Percentiles rank a stretch among this genome's conserved stretches.
These are phyloP conservation scores for Gaeumannomyces sp. DNA, from an alignment of 2,329 filamentous ascomycete genomes.

Conservation along the genomic window DNA sequence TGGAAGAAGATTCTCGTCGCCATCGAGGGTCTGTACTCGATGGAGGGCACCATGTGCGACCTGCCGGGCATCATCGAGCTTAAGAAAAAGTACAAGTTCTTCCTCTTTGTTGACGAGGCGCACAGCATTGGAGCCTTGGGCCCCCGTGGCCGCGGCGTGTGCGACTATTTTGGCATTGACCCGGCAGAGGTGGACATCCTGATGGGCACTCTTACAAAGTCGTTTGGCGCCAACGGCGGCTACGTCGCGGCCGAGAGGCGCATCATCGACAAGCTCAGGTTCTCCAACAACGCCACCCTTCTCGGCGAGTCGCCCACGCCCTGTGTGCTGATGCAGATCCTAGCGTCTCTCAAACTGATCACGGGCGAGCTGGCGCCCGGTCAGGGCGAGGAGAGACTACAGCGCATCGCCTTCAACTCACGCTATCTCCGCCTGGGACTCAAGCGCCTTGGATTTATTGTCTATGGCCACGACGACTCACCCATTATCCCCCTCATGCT, in stretches of 20 bases:
- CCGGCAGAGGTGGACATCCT: conserved; percentile 85
- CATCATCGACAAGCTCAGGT: conserved; percentile 87
- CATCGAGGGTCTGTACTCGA: conserved; percentile 95
- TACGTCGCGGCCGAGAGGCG: conserved; percentile 86
- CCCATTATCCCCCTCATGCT: conserved; percentile 92
- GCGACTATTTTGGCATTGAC: conserved; percentile 93
- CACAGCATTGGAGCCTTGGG: conserved; percentile 93
- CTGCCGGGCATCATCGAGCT: conserved; percentile 81
- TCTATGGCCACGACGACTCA: conserved; percentile 95
- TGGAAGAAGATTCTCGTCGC: conserved; percentile 99
- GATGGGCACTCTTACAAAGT: conserved; percentile 98
- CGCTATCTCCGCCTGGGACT: conserved; percentile 95
- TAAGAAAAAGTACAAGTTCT: conserved; percentile 96
- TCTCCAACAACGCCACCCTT: conserved; percentile 77
- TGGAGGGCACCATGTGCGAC: conserved; percentile 99
- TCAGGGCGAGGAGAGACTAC: conserved; percentile 90
- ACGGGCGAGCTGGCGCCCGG: conserved; percentile 80
- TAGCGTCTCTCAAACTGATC: conserved; percentile 81
- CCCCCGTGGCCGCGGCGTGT: conserved; percentile 82
- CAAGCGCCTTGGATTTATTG: conserved; percentile 93
- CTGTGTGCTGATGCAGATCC: conserved; percentile 84
- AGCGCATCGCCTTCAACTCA: conserved; percentile 96
- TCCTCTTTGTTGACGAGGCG: conserved; percentile 91
- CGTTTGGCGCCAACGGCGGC: conserved; percentile 95
- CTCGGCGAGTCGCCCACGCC: conserved; percentile 85